Base-by-base conservation (phyloP, 805 yeast genomes). In the Wickerhamomyces bisporus region DNA sequence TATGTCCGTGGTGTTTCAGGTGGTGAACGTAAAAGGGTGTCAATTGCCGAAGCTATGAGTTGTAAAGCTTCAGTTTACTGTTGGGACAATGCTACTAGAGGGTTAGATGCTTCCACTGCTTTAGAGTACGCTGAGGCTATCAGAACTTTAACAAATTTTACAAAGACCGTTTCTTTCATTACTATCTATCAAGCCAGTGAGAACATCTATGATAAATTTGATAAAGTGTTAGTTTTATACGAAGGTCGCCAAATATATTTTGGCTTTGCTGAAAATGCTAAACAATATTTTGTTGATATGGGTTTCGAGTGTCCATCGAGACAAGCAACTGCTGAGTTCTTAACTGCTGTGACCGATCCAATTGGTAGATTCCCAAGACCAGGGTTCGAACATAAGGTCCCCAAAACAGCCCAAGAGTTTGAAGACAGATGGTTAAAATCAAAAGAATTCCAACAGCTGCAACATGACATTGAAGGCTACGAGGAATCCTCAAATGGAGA, bases 41-140 rank as follows among this genome's bases (percentile, higher is more conserved):
- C 89, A 9, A 78, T 85, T 49, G 86, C 87, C n/a, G 94, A 85
- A 61, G 83, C 83, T 2, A 61, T 81, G 26, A 71, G 81, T 32
- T 69, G 78, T 32, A 75, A 79, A 17, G 81, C 86, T 28, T 64
- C 73, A 35, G 64, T 81, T 36, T 79, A 73, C 45, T 76, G 82
- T 59, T 80, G 84, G 76, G 88, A 85, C 65, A 85, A 85, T 53
- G 81, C 91, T 8, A 85, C 95, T 8, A 75, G 93, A 65, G 95
- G 94, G 50, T 68, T 85, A 41, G 94, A 85, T 62, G 71, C 91
- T 5, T 82, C 91, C 11, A 84, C 93, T 26, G 93, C 95, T 5
- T 66, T 81, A 45, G 88, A 82, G 53, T 84, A 76, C 52, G 68
- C 81, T 26, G 68, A 76, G 44, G 80, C 86, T 18, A 66, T 85